phyloP scores from a whole-genome alignment of 192 early-diverging fungal species.

The Backusella tarrabulga region DNA sequence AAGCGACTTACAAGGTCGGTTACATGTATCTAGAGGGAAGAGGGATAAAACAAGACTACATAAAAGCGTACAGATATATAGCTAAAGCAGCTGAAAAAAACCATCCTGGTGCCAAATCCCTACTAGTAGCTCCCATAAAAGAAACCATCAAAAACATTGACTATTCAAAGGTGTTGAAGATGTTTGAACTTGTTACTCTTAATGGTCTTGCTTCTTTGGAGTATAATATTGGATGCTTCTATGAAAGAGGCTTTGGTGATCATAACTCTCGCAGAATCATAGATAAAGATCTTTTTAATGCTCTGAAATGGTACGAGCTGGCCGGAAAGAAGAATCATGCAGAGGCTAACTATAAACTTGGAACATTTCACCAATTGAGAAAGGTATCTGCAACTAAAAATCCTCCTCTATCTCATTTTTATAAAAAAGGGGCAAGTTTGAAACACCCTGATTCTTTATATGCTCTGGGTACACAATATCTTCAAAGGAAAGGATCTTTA shows the following conservation, averaged over 20 bases:
- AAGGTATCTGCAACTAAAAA: too few relatives aligned
- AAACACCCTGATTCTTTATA: too few relatives aligned
- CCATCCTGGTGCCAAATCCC: not conserved
- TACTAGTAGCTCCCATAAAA: not conserved
- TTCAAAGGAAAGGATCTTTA: too few relatives aligned
- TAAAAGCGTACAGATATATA: not conserved
- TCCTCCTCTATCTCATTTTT: too few relatives aligned
- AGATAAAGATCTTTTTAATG: too few relatives aligned
- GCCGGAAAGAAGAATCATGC: too few relatives aligned
- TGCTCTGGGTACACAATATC: too few relatives aligned
- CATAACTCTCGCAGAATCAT: not conserved
- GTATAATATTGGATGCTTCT: not conserved
- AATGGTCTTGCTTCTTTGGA: not conserved
- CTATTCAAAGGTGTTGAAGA: not conserved
- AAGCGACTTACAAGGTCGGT: not conserved
- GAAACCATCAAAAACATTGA: not conserved
- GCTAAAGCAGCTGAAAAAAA: not conserved
- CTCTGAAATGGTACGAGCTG: too few relatives aligned
- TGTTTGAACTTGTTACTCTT: not conserved
- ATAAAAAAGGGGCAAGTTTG: too few relatives aligned
- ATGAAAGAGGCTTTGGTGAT: not conserved
- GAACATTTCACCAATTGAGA: too few relatives aligned
- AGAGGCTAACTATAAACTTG: too few relatives aligned
- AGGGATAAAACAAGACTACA: not conserved
- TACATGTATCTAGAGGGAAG: not conserved